Conservation (phyloP, 2,329 filamentous ascomycete species). For the Diaporthe australafricana region DNA sequence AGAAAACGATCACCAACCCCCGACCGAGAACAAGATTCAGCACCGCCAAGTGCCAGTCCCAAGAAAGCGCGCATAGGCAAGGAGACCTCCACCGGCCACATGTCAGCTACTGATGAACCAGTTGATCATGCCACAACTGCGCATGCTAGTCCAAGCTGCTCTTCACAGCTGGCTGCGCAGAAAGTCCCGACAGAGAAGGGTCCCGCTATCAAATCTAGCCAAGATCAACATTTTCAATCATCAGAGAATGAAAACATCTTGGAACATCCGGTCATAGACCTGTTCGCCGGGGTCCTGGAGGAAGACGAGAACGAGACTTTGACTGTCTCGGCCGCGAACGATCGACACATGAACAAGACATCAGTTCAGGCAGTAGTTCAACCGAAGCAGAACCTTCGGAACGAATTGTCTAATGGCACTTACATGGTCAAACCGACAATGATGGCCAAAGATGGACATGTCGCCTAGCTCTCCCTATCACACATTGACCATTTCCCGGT, state of each 20-base stretch:
- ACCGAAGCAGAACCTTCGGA: not conserved
- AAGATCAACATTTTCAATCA: not conserved
- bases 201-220: not conserved
- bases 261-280: not conserved
- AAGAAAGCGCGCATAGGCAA: conserved; percentile 1
- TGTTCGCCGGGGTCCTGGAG: not conserved
- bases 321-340: not conserved
- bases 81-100: not conserved
- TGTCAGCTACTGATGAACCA: conserved; percentile 1
- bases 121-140: not conserved
- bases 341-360: conserved; percentile 1
- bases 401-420: not conserved
- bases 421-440: not conserved
- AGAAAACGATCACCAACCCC: not conserved
- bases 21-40: not conserved
- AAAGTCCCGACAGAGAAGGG: not conserved
- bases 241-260: not conserved
- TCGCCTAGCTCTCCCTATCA: not conserved
- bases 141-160: not conserved
- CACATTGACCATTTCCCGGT: not conserved
- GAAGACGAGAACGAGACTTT: conserved; percentile 3
- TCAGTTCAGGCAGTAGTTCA: not conserved
- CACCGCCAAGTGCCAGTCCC: conserved; percentile 1
- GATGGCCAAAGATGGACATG: not conserved
- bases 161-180: not conserved